Conservation (phyloP, 352 stramenopile genomes). For the Pythium aquatile region DNA sequence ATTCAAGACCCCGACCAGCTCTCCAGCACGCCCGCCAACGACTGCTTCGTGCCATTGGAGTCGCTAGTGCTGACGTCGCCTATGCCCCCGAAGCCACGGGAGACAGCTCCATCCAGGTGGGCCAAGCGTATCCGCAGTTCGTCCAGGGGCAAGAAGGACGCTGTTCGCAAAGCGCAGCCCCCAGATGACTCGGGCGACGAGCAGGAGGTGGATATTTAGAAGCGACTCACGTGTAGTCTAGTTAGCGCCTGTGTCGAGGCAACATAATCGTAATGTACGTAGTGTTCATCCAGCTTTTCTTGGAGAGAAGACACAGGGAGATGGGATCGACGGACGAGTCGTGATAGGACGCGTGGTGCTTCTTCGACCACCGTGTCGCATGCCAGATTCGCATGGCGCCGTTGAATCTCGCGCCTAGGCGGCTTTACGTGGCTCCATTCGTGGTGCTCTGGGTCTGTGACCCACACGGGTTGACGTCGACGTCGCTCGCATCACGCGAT, state of each 20-base stretch:
- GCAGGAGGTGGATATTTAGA: slow-evolving; percentile 34
- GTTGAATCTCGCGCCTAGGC: not conserved
- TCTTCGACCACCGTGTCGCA: not conserved
- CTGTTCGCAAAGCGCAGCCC: slow-evolving; percentile 2
- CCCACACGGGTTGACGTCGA: not conserved
- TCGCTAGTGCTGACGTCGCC: slow-evolving; percentile 24
- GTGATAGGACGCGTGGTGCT: not conserved
- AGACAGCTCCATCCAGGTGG: slow-evolving; percentile 3
- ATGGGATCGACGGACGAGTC: not conserved
- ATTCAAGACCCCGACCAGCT: slow-evolving; percentile 19
- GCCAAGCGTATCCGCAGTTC: slow-evolving; percentile 7
- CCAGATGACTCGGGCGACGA: slow-evolving; percentile 36
- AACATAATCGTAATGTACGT: not conserved
- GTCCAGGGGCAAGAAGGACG: slow-evolving; percentile 19
- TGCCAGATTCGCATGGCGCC: not conserved
- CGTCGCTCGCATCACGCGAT: not conserved
- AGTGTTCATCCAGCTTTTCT: not conserved
- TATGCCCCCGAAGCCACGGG: not conserved
- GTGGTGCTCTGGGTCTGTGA: not conserved
- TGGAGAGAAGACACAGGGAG: not conserved
- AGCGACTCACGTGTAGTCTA: not conserved
- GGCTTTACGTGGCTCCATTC: slow-evolving; percentile 1
- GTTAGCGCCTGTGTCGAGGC: not conserved
- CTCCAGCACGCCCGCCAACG: slow-evolving; percentile 24
- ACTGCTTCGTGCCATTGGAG: slow-evolving; percentile 46